phyloP scores from a whole-genome alignment of 164 flowering plant genomes.

The Vitis rupestris region DNA sequence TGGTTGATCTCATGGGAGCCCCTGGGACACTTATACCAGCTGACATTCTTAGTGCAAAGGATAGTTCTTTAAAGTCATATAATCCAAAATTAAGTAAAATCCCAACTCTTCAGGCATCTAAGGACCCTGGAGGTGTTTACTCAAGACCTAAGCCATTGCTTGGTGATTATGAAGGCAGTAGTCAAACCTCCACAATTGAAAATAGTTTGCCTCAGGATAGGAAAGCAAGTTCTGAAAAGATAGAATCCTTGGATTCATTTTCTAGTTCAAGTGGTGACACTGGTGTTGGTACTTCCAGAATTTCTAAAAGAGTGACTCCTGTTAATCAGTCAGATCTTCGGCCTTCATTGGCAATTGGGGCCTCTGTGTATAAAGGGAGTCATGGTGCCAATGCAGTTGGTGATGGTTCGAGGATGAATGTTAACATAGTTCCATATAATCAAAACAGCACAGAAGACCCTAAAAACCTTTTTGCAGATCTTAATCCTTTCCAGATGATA shows the following conservation, averaged over 20 bases:
- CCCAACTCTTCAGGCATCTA: slow-evolving; percentile 30
- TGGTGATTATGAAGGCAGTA: slow-evolving; percentile 31
- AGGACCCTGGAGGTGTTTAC: slow-evolving; percentile 27
- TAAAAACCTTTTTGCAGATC: slow-evolving; percentile 84
- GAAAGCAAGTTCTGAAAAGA: slow-evolving; percentile 30
- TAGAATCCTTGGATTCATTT: slow-evolving; percentile 32
- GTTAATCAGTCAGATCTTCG: slow-evolving; percentile 32
- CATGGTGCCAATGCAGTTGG: slow-evolving; percentile 39
- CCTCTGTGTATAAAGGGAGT: slow-evolving; percentile 51
- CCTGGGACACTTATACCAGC: slow-evolving; percentile 98
- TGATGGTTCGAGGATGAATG: slow-evolving; percentile 56
- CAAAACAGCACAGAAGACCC: slow-evolving; percentile 54
- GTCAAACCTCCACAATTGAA: slow-evolving; percentile 25
- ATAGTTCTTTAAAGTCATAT: slow-evolving; percentile 41
- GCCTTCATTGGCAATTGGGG: slow-evolving; percentile 39
- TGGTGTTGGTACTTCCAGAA: slow-evolving; percentile 44
- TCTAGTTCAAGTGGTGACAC: slow-evolving; percentile 32
- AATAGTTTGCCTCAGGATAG: slow-evolving; percentile 22
- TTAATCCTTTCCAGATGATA: slow-evolving; percentile 77
- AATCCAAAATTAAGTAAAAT: slow-evolving; percentile 39
- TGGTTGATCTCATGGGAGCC: slow-evolving; percentile 98
- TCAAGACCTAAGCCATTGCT: slow-evolving; percentile 26
- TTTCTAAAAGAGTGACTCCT: slow-evolving; percentile 22
- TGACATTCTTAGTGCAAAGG: slow-evolving; percentile 66
- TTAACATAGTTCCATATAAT: slow-evolving; percentile 58